A percentile compares a stretch with the other conserved stretches of the same genome.
These are phyloP conservation scores for Fraxinus dipetala DNA, from an alignment of 305 asterid species.

Conservation along the genomic window DNA sequence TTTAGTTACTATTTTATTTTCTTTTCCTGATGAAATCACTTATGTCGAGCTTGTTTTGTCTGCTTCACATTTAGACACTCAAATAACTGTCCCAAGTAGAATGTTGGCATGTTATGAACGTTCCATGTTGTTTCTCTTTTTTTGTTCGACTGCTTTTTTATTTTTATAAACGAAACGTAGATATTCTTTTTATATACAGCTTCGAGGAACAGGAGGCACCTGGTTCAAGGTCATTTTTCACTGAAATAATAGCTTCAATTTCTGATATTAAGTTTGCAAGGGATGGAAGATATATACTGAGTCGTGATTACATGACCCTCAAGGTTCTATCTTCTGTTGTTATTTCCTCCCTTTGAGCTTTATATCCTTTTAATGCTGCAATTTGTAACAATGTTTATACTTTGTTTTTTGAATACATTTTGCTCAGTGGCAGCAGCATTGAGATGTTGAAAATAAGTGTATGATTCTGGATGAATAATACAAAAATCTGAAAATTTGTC, in stretches of 20 bases:
- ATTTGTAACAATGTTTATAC: slow-evolving; percentile 5
- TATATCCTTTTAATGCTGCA: slow-evolving; percentile 17
- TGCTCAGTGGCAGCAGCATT: neutral
- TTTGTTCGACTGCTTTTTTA: slow-evolving; percentile 19
- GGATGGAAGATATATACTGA: slow-evolving; percentile 89
- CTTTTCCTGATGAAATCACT: neutral
- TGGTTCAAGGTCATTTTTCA: slow-evolving; percentile 96
- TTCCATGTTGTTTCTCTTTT: slow-evolving; percentile 5
- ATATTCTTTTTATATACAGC: slow-evolving; percentile 47
- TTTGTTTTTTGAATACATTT: slow-evolving; percentile 6
- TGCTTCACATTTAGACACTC: slow-evolving; percentile 10
- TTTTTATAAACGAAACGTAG: slow-evolving; percentile 18
- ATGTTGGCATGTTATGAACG: slow-evolving; percentile 7
- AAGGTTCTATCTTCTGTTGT: slow-evolving; percentile 51
- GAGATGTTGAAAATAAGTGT: neutral
- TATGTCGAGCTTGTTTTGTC: slow-evolving; percentile 1
- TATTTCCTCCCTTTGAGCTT: slow-evolving; percentile 3
- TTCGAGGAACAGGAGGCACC: slow-evolving; percentile 95
- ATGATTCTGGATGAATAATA: neutral
- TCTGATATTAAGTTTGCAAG: slow-evolving; percentile 94
- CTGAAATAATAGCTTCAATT: slow-evolving; percentile 97
- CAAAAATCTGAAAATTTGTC: neutral
- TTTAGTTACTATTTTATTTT: slow-evolving; percentile 10
- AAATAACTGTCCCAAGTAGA: neutral
- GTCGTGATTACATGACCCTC: slow-evolving; percentile 99